phyloP scores from a whole-genome alignment of 306 rosid species.

The Vicia sativa region DNA sequence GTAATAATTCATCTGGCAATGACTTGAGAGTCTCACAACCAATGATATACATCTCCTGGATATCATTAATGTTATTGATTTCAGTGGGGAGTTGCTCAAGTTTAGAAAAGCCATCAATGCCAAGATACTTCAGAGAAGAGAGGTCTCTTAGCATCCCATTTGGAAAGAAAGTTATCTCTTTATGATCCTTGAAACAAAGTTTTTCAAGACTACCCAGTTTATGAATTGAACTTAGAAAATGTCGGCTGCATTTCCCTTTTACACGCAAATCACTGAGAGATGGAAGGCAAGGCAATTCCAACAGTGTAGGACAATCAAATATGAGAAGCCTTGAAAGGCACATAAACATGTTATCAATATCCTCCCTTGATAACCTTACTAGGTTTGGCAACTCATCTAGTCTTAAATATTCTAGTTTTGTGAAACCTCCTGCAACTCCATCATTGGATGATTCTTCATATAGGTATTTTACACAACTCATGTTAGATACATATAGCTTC shows the following conservation, averaged over 20 bases:
- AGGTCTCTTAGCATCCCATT: constrained; percentile 24
- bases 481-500: background rate
- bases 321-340: background rate
- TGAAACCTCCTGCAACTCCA: constrained; percentile 20
- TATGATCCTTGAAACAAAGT: background rate
- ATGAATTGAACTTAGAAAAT: background rate
- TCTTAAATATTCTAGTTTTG: background rate
- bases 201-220: background rate
- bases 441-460: background rate
- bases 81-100: constrained; percentile 29
- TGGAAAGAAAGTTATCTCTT: constrained; percentile 18
- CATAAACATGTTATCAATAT: constrained; percentile 23
- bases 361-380: constrained; percentile 24
- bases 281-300: constrained; percentile 32
- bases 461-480: background rate
- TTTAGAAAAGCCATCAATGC: background rate
- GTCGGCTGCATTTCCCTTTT: background rate
- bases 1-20: constrained; percentile 12
- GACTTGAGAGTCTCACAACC: constrained; percentile 8
- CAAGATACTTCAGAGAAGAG: background rate
- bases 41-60: too few relatives aligned
- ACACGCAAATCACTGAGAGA: background rate
- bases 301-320: constrained; percentile 14
- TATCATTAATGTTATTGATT: too few relatives aligned
- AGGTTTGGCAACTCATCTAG: constrained; percentile 17